Evolutionary conservation across 1,284 basidiomycete species (phyloP).

Genomic region (Neolentinus lepideus): DNA sequence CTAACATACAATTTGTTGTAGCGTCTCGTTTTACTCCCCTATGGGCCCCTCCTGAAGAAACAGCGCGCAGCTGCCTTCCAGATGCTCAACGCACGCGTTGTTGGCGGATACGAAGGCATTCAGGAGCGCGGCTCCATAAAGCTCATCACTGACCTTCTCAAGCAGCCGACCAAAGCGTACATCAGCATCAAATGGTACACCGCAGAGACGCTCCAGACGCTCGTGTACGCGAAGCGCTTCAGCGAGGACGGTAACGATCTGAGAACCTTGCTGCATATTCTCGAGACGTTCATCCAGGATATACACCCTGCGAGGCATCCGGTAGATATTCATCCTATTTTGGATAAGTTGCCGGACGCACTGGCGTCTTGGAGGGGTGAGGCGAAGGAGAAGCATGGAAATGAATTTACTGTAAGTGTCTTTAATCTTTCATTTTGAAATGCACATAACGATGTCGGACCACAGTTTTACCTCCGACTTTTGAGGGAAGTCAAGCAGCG

Average conservation of each 20-base stretch:
- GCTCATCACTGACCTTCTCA: slow-evolving; percentile 4
- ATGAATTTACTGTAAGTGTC: slow-evolving; percentile 3
- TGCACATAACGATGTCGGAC: background rate
- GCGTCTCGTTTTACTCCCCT: slow-evolving; percentile 3
- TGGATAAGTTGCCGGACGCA: slow-evolving; percentile 5
- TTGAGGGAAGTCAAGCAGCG: slow-evolving; percentile 6
- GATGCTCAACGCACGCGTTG: slow-evolving; percentile 1
- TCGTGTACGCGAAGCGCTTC: slow-evolving; percentile 4
- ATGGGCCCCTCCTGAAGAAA: background rate
- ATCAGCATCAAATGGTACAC: slow-evolving; percentile 8
- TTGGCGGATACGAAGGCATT: slow-evolving; percentile 7
- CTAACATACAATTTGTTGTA: slow-evolving; percentile 6
- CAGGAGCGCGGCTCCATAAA: slow-evolving; percentile 7
- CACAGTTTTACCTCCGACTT: slow-evolving; percentile 7
- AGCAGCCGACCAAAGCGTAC: slow-evolving; percentile 1
- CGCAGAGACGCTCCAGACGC: slow-evolving; percentile 2
- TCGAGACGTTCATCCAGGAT: slow-evolving; percentile 7
- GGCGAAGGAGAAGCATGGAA: slow-evolving; percentile 4
- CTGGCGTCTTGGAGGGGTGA: slow-evolving; percentile 5
- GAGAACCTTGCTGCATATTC: slow-evolving; percentile 2
- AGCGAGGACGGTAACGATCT: slow-evolving; percentile 6
- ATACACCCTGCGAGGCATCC: slow-evolving; percentile 4
- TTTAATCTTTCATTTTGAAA: too few species aligned
- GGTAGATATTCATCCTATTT: slow-evolving; percentile 6
- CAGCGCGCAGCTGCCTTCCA: background rate